These are phyloP conservation scores for Colletotrichum camelliae DNA, from an alignment of 2,329 filamentous ascomycete species.

Conservation along the genomic window DNA sequence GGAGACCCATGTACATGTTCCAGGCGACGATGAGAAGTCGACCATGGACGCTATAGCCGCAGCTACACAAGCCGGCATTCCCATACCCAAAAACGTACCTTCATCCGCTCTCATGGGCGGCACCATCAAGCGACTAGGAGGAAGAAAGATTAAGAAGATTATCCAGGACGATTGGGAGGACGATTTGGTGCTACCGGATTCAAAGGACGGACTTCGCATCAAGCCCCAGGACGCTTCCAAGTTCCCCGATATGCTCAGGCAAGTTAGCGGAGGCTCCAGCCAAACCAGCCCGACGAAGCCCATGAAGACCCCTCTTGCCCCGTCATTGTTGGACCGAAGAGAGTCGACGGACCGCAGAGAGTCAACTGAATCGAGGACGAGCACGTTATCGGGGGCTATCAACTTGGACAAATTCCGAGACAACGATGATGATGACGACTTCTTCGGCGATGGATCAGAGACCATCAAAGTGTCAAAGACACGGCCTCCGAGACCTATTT, in stretches of 20 bases:
- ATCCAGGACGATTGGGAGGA: slow-evolving; percentile 84
- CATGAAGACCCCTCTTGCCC: slow-evolving; percentile 35
- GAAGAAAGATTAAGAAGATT: slow-evolving; percentile 73
- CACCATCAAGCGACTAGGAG: slow-evolving; percentile 88
- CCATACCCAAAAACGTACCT: slow-evolving; percentile 85
- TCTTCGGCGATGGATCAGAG: slow-evolving; percentile 66
- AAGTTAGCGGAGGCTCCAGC: slow-evolving; percentile 64
- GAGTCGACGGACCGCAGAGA: slow-evolving; percentile 32
- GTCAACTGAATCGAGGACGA: slow-evolving; percentile 35
- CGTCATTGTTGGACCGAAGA: slow-evolving; percentile 31
- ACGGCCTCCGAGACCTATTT: slow-evolving; percentile 54
- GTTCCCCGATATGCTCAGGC: slow-evolving; percentile 72
- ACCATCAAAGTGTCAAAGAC: slow-evolving; percentile 74
- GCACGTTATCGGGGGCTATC: slow-evolving; percentile 49
- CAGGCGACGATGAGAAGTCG: slow-evolving; percentile 83
- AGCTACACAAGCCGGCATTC: slow-evolving; percentile 88
- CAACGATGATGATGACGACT: slow-evolving; percentile 63
- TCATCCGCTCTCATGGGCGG: slow-evolving; percentile 89
- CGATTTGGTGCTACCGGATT: slow-evolving; percentile 72
- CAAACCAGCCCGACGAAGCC: slow-evolving; percentile 57
- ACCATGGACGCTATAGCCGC: slow-evolving; percentile 86
- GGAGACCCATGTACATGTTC: slow-evolving; percentile 85
- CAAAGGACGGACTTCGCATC: slow-evolving; percentile 65
- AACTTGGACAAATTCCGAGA: slow-evolving; percentile 71
- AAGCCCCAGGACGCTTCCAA: slow-evolving; percentile 64